Conservation (phyloP, 2,329 filamentous ascomycete genomes). For the Myotisia sp. region DNA sequence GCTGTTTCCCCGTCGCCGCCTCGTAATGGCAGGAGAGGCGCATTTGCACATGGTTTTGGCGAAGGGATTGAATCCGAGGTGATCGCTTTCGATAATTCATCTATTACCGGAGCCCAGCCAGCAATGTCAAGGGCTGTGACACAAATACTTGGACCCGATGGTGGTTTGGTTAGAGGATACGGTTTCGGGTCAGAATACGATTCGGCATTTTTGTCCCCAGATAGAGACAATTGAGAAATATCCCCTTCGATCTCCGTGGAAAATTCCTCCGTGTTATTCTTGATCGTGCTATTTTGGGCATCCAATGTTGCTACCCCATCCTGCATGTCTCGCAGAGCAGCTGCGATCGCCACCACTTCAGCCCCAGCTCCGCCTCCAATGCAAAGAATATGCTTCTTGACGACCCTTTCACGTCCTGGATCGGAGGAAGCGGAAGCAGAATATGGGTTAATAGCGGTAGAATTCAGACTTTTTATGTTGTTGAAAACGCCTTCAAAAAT, state of each 20-base stretch:
- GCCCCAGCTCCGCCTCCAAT: conserved; percentile 53
- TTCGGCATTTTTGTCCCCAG: background rate
- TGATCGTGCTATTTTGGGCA: conserved; percentile 4
- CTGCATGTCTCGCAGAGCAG: conserved; percentile 32
- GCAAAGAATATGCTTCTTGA: conserved; percentile 34
- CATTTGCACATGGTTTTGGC: conserved; percentile 19
- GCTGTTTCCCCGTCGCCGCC: background rate
- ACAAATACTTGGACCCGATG: conserved; percentile 18
- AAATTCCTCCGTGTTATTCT: background rate
- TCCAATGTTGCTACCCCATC: too few relatives aligned
- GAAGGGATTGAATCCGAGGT: conserved; percentile 23
- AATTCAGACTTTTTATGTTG: conserved; percentile 1
- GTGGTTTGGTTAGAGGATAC: conserved; percentile 8
- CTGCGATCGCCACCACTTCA: conserved; percentile 51
- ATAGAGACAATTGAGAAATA: background rate
- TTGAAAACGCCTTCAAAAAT: conserved; percentile 29
- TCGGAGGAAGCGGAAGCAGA: background rate
- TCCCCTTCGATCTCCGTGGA: background rate
- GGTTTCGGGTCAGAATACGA: background rate
- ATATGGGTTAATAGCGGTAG: conserved; percentile 7
- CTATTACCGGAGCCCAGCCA: conserved; percentile 54
- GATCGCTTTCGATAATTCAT: conserved; percentile 44
- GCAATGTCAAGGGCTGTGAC: conserved; percentile 68
- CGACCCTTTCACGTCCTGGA: background rate
- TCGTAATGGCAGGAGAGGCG: conserved; percentile 13